A percentile compares a stretch with the other conserved stretches of the same genome.
Conservation (phyloP, 176 grass and related monocot species). For the Lolium rigidum region DNA sequence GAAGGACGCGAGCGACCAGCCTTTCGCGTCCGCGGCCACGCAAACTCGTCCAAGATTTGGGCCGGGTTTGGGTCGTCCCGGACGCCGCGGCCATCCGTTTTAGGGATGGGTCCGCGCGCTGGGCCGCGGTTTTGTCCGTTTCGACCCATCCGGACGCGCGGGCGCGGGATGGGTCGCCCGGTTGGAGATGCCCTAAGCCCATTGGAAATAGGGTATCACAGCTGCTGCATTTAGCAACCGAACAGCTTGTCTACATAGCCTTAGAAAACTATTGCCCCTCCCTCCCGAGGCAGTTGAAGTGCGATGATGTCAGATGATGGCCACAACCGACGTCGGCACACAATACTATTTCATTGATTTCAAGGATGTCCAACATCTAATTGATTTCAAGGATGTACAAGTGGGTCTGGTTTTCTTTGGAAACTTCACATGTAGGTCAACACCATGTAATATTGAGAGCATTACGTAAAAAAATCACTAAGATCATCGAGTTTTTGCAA, state of each 20-base stretch:
- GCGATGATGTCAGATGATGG: background rate
- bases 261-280: background rate
- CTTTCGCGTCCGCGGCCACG: too few relatives aligned
- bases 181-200: too few relatives aligned
- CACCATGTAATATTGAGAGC: constrained; percentile 9
- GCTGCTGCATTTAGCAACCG: background rate
- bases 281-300: background rate
- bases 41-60: too few relatives aligned
- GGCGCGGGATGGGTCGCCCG: too few relatives aligned
- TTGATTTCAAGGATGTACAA: constrained; percentile 22
- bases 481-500: constrained; percentile 10
- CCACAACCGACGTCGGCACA: background rate
- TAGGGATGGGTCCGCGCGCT: too few relatives aligned
- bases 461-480: background rate
- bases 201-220: background rate
- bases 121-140: too few relatives aligned
- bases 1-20: too few relatives aligned
- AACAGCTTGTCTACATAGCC: background rate
- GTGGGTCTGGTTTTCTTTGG: background rate
- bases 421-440: background rate
- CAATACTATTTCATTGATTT: constrained; percentile 12
- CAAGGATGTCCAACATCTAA: constrained; percentile 6
- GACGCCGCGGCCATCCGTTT: too few relatives aligned
- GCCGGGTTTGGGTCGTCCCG: too few relatives aligned
- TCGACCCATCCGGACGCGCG: too few relatives aligned